phyloP scores from a whole-genome alignment of 768 basidiomycete species.

The Pleurotus djamor region DNA sequence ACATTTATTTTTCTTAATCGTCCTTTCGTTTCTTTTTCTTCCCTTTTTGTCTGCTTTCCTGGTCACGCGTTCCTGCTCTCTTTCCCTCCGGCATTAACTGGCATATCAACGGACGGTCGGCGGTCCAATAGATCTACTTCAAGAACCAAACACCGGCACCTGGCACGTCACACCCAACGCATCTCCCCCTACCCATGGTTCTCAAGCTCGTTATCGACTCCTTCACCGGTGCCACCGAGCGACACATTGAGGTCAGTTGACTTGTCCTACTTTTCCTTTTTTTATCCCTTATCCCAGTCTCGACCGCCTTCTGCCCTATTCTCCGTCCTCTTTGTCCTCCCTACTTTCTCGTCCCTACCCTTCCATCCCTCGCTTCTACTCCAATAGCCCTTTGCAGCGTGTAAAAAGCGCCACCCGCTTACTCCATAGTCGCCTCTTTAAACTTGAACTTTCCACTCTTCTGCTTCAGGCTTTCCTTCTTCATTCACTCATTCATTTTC shows the following conservation, averaged over 20 bases:
- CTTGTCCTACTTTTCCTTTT: conserved; percentile 6
- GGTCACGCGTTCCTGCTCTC: neutral
- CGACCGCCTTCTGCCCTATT: neutral
- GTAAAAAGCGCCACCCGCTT: neutral
- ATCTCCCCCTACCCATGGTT: conserved; percentile 80
- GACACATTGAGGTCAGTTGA: conserved; percentile 86
- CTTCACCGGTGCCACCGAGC: conserved; percentile 95
- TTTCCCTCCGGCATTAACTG: neutral
- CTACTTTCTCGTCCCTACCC: conserved; percentile 5
- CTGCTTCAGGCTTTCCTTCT: no score
- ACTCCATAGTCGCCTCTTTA: neutral
- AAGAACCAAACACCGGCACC: conserved; percentile 86
- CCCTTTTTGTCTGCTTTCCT: neutral
- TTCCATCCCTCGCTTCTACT: conserved; percentile 8
- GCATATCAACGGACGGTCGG: neutral
- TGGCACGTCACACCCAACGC: conserved; percentile 71
- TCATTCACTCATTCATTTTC: no score
- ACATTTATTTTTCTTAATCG: conserved; percentile 16
- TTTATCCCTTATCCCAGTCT: conserved; percentile 8
- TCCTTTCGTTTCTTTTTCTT: conserved; percentile 16
- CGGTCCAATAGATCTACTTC: conserved; percentile 81
- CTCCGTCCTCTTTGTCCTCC: neutral
- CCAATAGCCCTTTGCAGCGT: neutral
- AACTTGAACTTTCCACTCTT: conserved; percentile 6
- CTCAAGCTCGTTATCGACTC: conserved; percentile 90